Conservation (phyloP, 495 filamentous ascomycete genomes). For the Cenococcum geophilum region DNA sequence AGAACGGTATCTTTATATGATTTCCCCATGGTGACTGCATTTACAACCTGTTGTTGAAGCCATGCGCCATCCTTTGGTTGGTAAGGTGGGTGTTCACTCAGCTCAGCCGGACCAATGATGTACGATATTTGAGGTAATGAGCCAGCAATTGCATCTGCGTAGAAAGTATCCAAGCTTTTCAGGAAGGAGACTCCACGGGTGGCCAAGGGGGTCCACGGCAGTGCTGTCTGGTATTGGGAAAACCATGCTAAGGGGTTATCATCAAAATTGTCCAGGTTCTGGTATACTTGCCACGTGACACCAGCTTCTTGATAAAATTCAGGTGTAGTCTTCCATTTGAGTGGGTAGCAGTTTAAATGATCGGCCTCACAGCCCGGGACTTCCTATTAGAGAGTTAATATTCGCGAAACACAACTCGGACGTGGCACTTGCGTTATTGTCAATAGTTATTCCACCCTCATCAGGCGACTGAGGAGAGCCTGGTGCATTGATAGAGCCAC, state of each 20-base stretch:
- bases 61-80: conserved; percentile 51
- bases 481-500: conserved; percentile 49
- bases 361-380: conserved; percentile 46
- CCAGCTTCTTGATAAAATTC: conserved; percentile 49
- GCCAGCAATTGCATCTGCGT: conserved; percentile 46
- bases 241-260: conserved; percentile 53
- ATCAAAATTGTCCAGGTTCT: conserved; percentile 51
- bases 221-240: conserved; percentile 46
- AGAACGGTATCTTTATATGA: conserved; percentile 47
- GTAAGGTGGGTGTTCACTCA: conserved; percentile 51
- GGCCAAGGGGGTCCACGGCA: conserved; percentile 35
- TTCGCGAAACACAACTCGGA: background rate
- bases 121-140: conserved; percentile 49
- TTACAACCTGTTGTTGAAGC: conserved; percentile 50
- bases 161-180: conserved; percentile 45
- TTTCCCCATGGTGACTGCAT: conserved; percentile 47
- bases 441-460: conserved; percentile 49
- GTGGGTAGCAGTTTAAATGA: conserved; percentile 48
- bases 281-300: conserved; percentile 51
- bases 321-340: conserved; percentile 51
- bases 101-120: conserved; percentile 48
- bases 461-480: conserved; percentile 43
- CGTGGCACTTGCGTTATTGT: conserved; percentile 41
- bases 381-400: conserved; percentile 27
- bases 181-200: conserved; percentile 45